These are phyloP conservation scores for Boletus patriciae DNA, from an alignment of 768 basidiomycete genomes.

Conservation along the genomic window DNA sequence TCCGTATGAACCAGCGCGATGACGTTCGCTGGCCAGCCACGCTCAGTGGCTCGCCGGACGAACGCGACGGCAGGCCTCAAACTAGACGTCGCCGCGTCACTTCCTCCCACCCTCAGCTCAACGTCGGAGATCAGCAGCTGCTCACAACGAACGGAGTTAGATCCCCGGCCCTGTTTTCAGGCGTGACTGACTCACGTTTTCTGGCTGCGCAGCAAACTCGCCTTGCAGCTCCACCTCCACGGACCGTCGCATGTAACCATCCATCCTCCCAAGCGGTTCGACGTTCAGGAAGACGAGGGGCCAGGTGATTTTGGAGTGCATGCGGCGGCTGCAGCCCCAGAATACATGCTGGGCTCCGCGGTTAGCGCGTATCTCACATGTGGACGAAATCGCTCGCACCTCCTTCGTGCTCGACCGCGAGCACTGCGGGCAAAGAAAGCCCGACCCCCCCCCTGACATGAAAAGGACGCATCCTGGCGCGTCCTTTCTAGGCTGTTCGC, in stretches of 20 bases:
- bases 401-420: not conserved
- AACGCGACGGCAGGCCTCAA: not conserved
- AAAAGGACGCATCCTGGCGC: not conserved
- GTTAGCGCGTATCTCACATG: no score
- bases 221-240: not conserved
- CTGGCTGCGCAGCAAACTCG: not conserved
- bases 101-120: not conserved
- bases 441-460: not conserved
- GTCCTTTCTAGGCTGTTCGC: not conserved
- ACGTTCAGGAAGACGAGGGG: not conserved
- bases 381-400: not conserved
- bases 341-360: not conserved
- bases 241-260: not conserved
- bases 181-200: not conserved
- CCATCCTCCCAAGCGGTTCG: not conserved
- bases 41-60: not conserved
- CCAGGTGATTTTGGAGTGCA: not conserved
- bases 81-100: not conserved
- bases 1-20: not conserved
- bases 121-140: not conserved
- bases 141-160: no score
- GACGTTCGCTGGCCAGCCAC: not conserved
- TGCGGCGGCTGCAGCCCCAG: not conserved
- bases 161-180: no score
- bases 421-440: not conserved